Conservation (phyloP, 257 asterid genomes). For the Plectranthus barbatus region DNA sequence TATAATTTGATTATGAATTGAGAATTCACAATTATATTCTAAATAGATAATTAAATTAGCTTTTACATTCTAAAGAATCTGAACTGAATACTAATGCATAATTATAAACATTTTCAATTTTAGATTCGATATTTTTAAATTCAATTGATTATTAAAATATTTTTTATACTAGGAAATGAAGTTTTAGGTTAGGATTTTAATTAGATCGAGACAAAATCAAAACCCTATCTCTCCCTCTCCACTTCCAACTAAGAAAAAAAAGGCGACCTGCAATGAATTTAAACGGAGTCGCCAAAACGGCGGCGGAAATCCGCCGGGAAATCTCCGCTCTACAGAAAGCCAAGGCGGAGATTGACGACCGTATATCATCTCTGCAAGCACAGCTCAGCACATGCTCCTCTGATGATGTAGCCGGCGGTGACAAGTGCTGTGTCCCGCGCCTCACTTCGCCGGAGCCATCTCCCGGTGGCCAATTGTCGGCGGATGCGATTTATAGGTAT, state of each 20-base stretch:
- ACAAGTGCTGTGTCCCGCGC: conserved; percentile 14
- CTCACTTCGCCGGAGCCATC: neutral
- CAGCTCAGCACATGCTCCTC: conserved; percentile 31
- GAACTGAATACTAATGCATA: too few relatives aligned
- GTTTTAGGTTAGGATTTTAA: too few relatives aligned
- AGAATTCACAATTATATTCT: too few relatives aligned
- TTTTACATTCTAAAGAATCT: too few relatives aligned
- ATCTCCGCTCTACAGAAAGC: conserved; percentile 38
- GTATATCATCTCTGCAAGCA: conserved; percentile 53
- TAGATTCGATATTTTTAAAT: too few relatives aligned
- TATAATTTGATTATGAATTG: too few relatives aligned
- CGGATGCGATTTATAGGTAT: conserved; percentile 74
- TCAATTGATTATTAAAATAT: too few relatives aligned
- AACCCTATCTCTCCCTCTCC: neutral
- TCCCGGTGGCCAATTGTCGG: conserved; percentile 33
- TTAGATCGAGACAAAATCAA: too few relatives aligned
- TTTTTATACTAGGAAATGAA: too few relatives aligned
- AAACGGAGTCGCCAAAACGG: conserved; percentile 19
- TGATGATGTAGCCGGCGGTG: conserved; percentile 10
- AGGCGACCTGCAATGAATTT: conserved; percentile 31
- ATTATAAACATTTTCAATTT: too few relatives aligned
- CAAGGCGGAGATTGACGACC: conserved; percentile 38
- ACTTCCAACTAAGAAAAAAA: neutral
- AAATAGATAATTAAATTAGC: too few relatives aligned
- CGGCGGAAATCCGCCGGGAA: conserved; percentile 44